Conservation (phyloP, 75 land plant species). For the Selaginella tamariscina region DNA sequence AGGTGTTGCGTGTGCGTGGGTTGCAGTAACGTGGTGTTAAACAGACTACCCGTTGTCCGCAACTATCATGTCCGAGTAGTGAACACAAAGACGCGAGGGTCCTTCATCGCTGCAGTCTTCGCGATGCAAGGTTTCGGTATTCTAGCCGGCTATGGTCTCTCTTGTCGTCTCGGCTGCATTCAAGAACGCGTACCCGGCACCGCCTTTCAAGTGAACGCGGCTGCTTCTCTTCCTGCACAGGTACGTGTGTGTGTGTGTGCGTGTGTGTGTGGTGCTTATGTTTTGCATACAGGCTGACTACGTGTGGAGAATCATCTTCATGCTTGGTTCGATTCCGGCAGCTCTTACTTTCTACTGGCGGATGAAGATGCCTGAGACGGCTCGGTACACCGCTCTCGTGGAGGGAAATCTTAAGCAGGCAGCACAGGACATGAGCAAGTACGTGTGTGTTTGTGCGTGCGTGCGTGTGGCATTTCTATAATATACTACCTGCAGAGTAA, state of each 20-base stretch:
- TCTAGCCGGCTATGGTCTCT: constrained; percentile 22
- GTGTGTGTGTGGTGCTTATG: too few relatives aligned
- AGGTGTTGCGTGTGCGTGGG: constrained; percentile 51
- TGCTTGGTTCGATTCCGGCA: neutral
- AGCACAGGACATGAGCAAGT: constrained; percentile 16
- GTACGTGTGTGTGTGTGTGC: too few relatives aligned
- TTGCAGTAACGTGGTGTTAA: too few relatives aligned
- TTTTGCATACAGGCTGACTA: constrained; percentile 35
- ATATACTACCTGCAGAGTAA: too few relatives aligned
- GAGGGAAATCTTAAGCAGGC: constrained; percentile 32
- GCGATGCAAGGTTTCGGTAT: too few relatives aligned
- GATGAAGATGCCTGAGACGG: constrained; percentile 37
- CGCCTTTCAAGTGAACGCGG: constrained; percentile 18
- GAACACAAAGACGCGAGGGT: constrained; percentile 33
- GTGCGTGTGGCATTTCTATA: too few relatives aligned
- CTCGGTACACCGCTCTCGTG: constrained; percentile 41
- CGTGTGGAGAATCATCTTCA: constrained; percentile 6
- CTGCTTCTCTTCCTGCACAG: constrained; percentile 18
- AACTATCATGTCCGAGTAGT: constrained; percentile 36
- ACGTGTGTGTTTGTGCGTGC: constrained; percentile 9
- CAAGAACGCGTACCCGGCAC: constrained; percentile 11
- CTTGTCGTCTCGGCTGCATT: constrained; percentile 27
- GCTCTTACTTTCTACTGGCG: constrained; percentile 18
- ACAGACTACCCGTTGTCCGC: constrained; percentile 37
- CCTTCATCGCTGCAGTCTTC: too few relatives aligned